Evolutionary conservation across 2,329 filamentous ascomycete species (phyloP), one percentile per base, ranked within the genome.

Genomic region (Orbilia quercus): DNA sequence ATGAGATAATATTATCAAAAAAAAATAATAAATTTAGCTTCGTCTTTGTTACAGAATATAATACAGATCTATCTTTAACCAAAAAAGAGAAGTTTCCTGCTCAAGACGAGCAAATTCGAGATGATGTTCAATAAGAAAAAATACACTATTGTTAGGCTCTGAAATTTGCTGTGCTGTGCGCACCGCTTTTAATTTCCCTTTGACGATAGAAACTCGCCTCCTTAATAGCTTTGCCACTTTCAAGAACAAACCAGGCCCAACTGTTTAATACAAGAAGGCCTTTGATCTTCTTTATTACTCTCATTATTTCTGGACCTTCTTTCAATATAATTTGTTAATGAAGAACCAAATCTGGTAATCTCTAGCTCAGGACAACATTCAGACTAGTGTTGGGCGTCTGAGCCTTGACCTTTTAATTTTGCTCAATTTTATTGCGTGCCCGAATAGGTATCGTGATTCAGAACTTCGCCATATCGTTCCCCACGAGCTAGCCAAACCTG

Each of bases 131-230:
- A 50, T 59, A 34, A 38, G 4, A 31, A 40, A 31, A 42, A 12
- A 42, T 60, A 38, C 9, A 16, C 22, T 53, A 54, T 54, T 54
- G 38, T 25, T 34, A 65, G 67, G 45, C 60, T 40, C 54, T 59
- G 57, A 47, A 65, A 72, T 65, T 72, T 65, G 44, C 44, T 45
- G 51, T 31, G 51, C 38, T 54, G 57, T 72, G 60, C 51, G 53
- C 59, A 42, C 28, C 54, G n/a, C n/a, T n/a, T n/a, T 53, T 54
- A 72, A 72, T 72, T 72, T 72, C 59, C 67, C 59, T 65, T 72
- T 58, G 34, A 47, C 25, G 47, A 54, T 64, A 64, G 53, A 31
- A 38, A 59, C 59, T 59, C 60, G 54, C 67, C 67, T 72, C 67
- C 67, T 72, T 31, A 31, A 31, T n/a, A 31, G 28, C 28, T 31